Evolutionary conservation across 1,139 yeast genomes (phyloP), one percentile per base, ranked within the genome.

Genomic region (Spathaspora sp.): DNA sequence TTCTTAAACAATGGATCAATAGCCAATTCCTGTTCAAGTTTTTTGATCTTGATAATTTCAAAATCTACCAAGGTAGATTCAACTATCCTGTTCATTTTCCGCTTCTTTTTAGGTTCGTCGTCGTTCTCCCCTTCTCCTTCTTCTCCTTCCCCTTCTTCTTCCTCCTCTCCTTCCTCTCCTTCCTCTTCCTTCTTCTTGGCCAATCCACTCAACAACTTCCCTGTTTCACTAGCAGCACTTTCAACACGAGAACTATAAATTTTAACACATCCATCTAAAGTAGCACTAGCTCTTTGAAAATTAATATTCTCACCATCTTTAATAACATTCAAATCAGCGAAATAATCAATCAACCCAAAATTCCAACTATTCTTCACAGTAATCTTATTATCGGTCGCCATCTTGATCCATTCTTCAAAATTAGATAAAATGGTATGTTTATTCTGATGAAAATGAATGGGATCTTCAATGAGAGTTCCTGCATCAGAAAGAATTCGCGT

Each of bases 1-100:
- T 89, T 89, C 52, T 89, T 86, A 65, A 91, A 89, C 43, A 91
- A 72, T 0, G 97, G 97, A 64, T 91, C 97, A 43, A 89, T 86
- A 7, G 85, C 78, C 25, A 88, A 68, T 56, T 88, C 96, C 52
- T 86, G 83, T 44, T 89, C 96, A 39, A 87, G 68, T 53, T 85
- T 82, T 60, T 85, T 86, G 50, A 86, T 73, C 53, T 71, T 72
- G n/a, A 90, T 72, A 17, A 79, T 67, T 4, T 80, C 84, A 58
- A 86, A 86, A 16, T 76, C 75, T 3, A 74, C 79, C 49, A 74
- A 58, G 0, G 79, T 74, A 1, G 77, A 70, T 47, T 72, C 78
- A 42, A 73, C 65, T 2, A 72, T 66, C 27, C 76, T 51, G 49
- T 74, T 74, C 45, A 66, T 64, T 54, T 69, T 69, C 51, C 79